A percentile compares a stretch with the other conserved stretches of the same genome.
These are phyloP conservation scores for Panicum virgatum DNA, from an alignment of 202 grass and related monocot genomes.

Conservation along the genomic window DNA sequence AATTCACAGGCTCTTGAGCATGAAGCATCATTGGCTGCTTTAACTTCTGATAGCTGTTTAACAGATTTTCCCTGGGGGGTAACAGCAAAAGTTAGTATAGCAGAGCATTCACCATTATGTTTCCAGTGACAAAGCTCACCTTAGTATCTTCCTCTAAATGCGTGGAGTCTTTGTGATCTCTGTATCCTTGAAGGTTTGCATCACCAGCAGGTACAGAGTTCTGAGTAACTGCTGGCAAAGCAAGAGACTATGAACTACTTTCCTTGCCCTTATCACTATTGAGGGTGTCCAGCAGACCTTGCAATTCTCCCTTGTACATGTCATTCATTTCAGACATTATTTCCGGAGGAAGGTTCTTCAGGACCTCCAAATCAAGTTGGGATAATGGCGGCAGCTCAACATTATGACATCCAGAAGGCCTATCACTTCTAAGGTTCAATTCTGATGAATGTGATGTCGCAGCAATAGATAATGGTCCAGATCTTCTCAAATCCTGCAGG, in stretches of 20 bases:
- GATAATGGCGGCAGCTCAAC: constrained; percentile 65
- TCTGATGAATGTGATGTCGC: constrained; percentile 29
- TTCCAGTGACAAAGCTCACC: constrained; percentile 36
- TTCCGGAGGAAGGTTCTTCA: constrained; percentile 84
- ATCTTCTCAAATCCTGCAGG: constrained; percentile 12
- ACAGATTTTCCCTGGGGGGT: constrained; percentile 31
- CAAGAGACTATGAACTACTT: constrained; percentile 37
- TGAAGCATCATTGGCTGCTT: constrained; percentile 42
- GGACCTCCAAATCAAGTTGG: constrained; percentile 82
- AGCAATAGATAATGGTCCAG: constrained; percentile 23
- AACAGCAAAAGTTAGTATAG: constrained; percentile 35
- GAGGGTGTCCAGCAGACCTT: constrained; percentile 51
- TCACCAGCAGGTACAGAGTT: constrained; percentile 27
- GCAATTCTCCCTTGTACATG: constrained; percentile 80
- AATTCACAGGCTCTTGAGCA: constrained; percentile 56
- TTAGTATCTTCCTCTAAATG: constrained; percentile 32
- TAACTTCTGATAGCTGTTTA: constrained; percentile 37
- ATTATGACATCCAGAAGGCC: constrained; percentile 49
- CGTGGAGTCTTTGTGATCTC: constrained; percentile 2
- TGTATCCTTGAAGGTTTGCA: constrained; percentile 26
- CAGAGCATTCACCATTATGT: neutral
- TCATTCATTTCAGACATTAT: constrained; percentile 92
- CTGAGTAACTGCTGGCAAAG: constrained; percentile 15
- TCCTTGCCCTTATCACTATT: constrained; percentile 37
- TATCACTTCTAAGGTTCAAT: constrained; percentile 35